These are phyloP conservation scores for Aspergillus versicolor DNA, from an alignment of 2,329 filamentous ascomycete species.

Conservation along the genomic window DNA sequence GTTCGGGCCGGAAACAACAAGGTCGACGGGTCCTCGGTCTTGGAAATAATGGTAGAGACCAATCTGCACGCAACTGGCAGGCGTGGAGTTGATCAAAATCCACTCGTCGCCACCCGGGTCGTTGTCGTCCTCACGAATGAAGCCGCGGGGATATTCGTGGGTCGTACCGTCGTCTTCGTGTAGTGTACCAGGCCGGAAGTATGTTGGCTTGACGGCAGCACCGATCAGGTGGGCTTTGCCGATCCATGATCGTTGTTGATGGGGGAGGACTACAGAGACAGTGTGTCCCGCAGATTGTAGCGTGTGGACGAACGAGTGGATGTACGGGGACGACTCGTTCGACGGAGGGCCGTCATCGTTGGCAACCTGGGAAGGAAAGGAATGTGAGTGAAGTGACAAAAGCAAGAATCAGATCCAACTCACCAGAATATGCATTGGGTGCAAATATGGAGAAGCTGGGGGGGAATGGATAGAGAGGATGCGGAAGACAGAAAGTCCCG, in stretches of 20 bases:
- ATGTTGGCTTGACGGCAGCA: slow-evolving; percentile 77
- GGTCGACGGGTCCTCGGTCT: slow-evolving; percentile 68
- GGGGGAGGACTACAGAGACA: slow-evolving; percentile 89
- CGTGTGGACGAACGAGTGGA: slow-evolving; percentile 69
- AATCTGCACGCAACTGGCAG: slow-evolving; percentile 78
- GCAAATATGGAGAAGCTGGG: background rate
- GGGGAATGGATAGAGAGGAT: slow-evolving; percentile 7
- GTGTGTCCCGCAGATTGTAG: slow-evolving; percentile 74
- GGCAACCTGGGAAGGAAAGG: slow-evolving; percentile 35
- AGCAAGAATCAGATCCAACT: slow-evolving; percentile 19
- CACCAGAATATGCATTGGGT: slow-evolving; percentile 53
- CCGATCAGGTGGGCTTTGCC: slow-evolving; percentile 97
- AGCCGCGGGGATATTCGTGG: slow-evolving; percentile 57
- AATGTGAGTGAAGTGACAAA: slow-evolving; percentile 6
- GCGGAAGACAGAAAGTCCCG: slow-evolving; percentile 11
- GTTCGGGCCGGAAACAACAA: slow-evolving; percentile 78
- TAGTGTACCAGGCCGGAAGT: slow-evolving; percentile 70
- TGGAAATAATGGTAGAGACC: slow-evolving; percentile 77
- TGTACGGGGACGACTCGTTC: slow-evolving; percentile 74
- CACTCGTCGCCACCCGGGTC: slow-evolving; percentile 66
- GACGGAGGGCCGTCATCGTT: slow-evolving; percentile 84
- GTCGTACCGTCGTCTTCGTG: slow-evolving; percentile 66
- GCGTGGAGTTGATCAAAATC: slow-evolving; percentile 78
- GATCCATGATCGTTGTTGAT: slow-evolving; percentile 95
- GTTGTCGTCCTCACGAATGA: slow-evolving; percentile 53